A percentile compares a stretch with the other conserved stretches of the same genome.
These are phyloP conservation scores for Fomitopsis betulina DNA, from an alignment of 1,284 basidiomycete species.

Conservation along the genomic window DNA sequence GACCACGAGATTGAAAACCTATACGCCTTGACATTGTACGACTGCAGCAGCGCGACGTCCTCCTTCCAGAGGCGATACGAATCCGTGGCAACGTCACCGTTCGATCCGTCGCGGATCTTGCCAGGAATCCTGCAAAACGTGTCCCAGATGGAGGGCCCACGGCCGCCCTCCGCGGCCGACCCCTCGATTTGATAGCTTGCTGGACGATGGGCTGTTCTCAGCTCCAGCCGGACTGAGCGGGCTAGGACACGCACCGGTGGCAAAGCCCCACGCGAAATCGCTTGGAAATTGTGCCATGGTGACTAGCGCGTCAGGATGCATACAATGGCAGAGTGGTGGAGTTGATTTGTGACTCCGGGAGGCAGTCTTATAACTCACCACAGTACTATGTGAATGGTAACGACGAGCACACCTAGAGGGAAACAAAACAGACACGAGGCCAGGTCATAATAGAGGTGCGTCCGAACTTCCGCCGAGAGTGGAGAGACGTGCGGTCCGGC, in stretches of 20 bases:
- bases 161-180: conserved; percentile 47
- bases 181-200: conserved; percentile 59
- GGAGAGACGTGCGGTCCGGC: background rate
- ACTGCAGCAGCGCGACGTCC: conserved; percentile 59
- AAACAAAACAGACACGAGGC: background rate
- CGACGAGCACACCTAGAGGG: background rate
- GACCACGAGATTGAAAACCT: conserved; percentile 73
- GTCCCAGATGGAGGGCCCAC: conserved; percentile 71
- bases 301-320: background rate
- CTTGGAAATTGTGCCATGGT: conserved; percentile 19
- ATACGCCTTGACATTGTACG: conserved; percentile 30
- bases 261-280: conserved; percentile 27
- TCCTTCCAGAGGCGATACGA: conserved; percentile 66
- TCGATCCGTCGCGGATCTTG: conserved; percentile 57
- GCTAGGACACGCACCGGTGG: conserved; percentile 19
- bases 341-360: background rate
- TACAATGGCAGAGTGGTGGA: background rate
- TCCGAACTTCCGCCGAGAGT: background rate
- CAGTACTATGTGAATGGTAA: background rate
- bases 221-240: background rate
- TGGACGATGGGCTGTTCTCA: background rate
- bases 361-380: background rate
- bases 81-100: conserved; percentile 66
- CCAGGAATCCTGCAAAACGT: conserved; percentile 63
- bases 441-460: background rate